Percentiles rank a stretch among this genome's conserved stretches.
phyloP scores from a whole-genome alignment of 179 eudicot genomes.

The Beta corolliflora region DNA sequence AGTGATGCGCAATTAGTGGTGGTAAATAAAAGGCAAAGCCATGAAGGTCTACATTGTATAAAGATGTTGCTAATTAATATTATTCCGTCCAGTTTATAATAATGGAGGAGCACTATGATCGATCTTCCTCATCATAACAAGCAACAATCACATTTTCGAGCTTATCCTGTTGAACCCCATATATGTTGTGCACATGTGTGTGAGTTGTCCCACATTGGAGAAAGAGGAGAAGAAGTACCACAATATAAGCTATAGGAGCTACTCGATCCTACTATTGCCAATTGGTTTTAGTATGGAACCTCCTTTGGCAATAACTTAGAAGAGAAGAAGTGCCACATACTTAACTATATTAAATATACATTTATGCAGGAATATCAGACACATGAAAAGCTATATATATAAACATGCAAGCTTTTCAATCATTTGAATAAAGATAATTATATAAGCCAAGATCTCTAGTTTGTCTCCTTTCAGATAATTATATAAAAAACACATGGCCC shows the following conservation, averaged over 20 bases:
- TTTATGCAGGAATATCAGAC: conserved; percentile 5
- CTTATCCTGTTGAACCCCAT: conserved; percentile 2
- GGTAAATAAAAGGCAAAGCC: background rate
- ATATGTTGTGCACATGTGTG: too few relatives aligned
- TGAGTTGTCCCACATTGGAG: too few relatives aligned
- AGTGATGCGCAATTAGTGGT: conserved; percentile 13
- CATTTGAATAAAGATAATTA: background rate
- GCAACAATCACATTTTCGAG: conserved; percentile 10
- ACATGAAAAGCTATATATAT: conserved; percentile 4
- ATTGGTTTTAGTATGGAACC: too few relatives aligned
- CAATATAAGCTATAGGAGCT: too few relatives aligned
- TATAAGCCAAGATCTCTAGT: background rate
- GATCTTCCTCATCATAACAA: conserved; percentile 2
- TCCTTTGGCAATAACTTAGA: background rate
- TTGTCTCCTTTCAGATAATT: conserved; percentile 6
- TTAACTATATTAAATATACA: background rate
- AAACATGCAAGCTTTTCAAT: conserved; percentile 7
- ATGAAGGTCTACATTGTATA: background rate
- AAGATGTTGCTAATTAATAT: background rate
- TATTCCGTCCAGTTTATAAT: background rate
- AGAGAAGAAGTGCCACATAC: background rate
- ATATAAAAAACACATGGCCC: background rate
- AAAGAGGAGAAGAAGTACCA: too few relatives aligned
- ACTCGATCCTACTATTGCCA: too few relatives aligned
- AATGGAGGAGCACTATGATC: background rate